A percentile compares a stretch with the other conserved stretches of the same genome.
Conservation (phyloP, 2,329 filamentous ascomycete species). For the Aspergillus awamori region DNA sequence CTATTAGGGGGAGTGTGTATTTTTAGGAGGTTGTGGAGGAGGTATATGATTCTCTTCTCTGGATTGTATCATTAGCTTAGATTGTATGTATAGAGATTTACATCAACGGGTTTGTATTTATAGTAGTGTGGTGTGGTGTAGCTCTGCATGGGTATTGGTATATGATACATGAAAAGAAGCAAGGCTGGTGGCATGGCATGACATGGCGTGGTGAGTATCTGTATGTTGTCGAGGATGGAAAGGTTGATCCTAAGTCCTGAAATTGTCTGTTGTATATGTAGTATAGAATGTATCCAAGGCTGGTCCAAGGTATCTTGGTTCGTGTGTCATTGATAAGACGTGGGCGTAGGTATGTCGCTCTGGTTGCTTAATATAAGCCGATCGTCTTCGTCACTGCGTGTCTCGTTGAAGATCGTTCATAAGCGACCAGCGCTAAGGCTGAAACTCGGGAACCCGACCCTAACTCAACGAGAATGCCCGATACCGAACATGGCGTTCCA, state of each 20-base stretch:
- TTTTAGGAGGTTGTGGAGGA: not conserved
- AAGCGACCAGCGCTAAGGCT: not conserved
- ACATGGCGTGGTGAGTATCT: not conserved
- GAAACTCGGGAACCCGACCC: not conserved
- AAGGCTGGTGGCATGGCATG: not conserved
- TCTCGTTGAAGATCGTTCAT: not conserved
- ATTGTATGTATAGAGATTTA: not conserved
- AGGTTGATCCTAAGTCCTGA: not conserved
- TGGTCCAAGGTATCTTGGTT: too few species aligned
- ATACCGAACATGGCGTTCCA: slow-evolving; percentile 39
- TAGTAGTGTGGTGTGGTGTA: not conserved
- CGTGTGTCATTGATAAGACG: too few species aligned
- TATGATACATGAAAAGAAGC: not conserved
- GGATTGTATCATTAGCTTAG: not conserved
- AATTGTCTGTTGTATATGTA: not conserved
- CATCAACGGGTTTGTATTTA: not conserved
- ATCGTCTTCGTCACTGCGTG: not conserved
- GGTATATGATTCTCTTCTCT: not conserved
- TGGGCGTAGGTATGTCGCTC: not conserved
- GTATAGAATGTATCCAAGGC: too few species aligned
- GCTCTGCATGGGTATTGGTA: not conserved
- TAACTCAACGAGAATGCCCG: not conserved
- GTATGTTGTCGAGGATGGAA: too few species aligned
- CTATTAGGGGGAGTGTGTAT: not conserved
- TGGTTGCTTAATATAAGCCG: not conserved